Base-by-base conservation (phyloP, 192 early-diverging fungal species). In the Oehlia diaphana region DNA sequence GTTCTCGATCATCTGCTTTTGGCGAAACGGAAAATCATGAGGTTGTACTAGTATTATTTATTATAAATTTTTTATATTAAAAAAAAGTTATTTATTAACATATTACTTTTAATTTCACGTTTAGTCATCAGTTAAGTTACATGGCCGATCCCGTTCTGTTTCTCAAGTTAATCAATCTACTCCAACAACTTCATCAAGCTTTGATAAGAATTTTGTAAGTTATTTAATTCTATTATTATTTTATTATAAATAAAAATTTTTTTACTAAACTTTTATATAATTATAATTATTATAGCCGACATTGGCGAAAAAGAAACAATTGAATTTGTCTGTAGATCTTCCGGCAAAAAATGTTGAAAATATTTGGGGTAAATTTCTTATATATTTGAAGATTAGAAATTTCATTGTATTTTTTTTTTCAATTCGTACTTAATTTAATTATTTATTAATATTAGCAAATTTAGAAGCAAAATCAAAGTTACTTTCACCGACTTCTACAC, bases 191-290 rank as follows among this genome's bases (percentile, higher is more conserved):
- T 33, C 73, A 21, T 63, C 61, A n/a, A 76, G 16, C 10, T 76
- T 76, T 64, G 74, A 76, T 63, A 61, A 62, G 8, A 63, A 76
- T 63, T 76, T 76, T 63, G 74, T 76, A 64, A 76, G 74, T 65
- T 16, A 64, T 42, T 26, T 21, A 28, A 39, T 64, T 31, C 2
- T 31, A 31, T 37, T 4, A n/a, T 35, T 26, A 35, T 7, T 61
- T 47, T 72, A 26, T 9, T 28, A 2, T 12, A 23, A 42, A 23
- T 49, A 2, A 26, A 21, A 71, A 33, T 49, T n/a, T 47, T 9
- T 47, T 58, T 12, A 5, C n/a, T 10, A 39, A 19, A 23, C 12
- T 13, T 63, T 26, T 26, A 26, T 31, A 31, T 31, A 31, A 31
- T n/a, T n/a, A 37, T 42, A 63, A 39, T 63, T 12, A 23, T 37